phyloP scores from a whole-genome alignment of 768 basidiomycete species.

The Flagelloscypha sp. region DNA sequence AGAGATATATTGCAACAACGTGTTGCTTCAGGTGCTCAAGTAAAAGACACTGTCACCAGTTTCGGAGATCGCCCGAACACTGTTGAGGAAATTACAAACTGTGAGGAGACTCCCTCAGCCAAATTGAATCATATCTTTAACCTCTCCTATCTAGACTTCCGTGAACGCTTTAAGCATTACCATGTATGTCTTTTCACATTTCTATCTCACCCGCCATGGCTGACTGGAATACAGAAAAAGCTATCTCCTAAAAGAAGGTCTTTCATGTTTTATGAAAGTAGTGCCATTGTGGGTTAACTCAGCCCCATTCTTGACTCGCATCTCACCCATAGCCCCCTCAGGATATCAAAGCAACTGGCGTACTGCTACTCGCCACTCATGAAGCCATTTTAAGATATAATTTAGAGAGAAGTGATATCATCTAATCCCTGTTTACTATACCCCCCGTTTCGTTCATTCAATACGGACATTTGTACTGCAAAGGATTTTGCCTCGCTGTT shows the following conservation, averaged over 20 bases:
- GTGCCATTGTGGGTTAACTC: conserved; percentile 48
- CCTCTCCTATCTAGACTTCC: conserved; percentile 41
- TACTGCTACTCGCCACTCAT: neutral
- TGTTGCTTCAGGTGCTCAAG: conserved; percentile 45
- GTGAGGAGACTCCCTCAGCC: conserved; percentile 29
- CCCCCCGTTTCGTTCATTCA: too few relatives aligned
- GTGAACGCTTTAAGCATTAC: conserved; percentile 56
- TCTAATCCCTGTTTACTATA: conserved; percentile 12
- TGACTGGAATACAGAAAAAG: conserved; percentile 32
- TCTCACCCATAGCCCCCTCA: conserved; percentile 5
- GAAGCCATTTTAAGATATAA: conserved; percentile 30
- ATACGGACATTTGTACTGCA: too few relatives aligned
- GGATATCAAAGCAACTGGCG: conserved; percentile 13
- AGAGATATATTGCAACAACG: conserved; percentile 53
- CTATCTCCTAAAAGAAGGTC: conserved; percentile 48
- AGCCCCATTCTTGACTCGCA: neutral
- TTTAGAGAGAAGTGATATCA: conserved; percentile 22
- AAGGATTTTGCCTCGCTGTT: too few relatives aligned
- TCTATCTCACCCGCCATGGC: conserved; percentile 1
- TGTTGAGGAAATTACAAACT: conserved; percentile 49
- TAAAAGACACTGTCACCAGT: conserved; percentile 53
- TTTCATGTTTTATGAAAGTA: conserved; percentile 64
- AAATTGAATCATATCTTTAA: conserved; percentile 1
- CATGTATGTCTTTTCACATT: conserved; percentile 36
- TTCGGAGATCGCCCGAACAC: conserved; percentile 56